phyloP scores from a whole-genome alignment of 2,329 filamentous ascomycete species.

The Penicillium olsonii region DNA sequence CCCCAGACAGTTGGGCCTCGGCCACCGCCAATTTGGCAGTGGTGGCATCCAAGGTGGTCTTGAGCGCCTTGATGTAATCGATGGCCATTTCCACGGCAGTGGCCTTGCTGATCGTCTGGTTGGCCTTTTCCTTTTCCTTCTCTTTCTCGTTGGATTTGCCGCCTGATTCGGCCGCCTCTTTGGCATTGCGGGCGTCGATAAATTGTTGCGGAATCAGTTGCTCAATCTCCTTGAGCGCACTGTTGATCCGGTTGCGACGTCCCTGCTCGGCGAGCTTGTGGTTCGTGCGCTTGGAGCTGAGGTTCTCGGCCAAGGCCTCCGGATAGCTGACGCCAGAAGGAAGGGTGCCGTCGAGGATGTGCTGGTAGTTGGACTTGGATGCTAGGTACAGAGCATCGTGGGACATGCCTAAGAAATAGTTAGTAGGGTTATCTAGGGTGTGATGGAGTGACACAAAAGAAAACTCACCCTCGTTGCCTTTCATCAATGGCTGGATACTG shows the following conservation, averaged over 20 bases:
- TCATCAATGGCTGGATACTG: conserved; percentile 87
- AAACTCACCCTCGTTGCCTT: conserved; percentile 66
- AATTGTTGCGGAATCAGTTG: conserved; percentile 68
- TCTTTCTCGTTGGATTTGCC: conserved; percentile 45
- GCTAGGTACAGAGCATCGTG: conserved; percentile 75
- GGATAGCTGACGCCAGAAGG: conserved; percentile 90
- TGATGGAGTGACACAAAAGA: conserved; percentile 33
- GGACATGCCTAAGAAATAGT: conserved; percentile 43
- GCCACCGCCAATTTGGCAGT: conserved; percentile 64
- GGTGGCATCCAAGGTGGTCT: conserved; percentile 69
- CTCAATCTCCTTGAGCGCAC: conserved; percentile 87
- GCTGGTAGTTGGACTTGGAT: conserved; percentile 97
- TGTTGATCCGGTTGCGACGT: conserved; percentile 91
- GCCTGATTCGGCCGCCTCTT: conserved; percentile 43
- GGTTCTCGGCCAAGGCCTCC: conserved; percentile 84
- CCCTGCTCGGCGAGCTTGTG: conserved; percentile 99
- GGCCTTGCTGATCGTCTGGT: conserved; percentile 80
- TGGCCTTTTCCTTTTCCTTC: conserved; percentile 48
- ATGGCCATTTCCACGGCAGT: conserved; percentile 98
- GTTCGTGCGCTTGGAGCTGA: conserved; percentile 94
- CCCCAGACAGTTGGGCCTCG: conserved; percentile 49
- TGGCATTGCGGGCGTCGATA: conserved; percentile 46
- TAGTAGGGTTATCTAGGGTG: conserved; percentile 11
- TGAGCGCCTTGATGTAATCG: conserved; percentile 85
- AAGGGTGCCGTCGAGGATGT: conserved; percentile 89